Conservation (phyloP, 2,329 filamentous ascomycete species). For the Microsporum ferrugineum region DNA sequence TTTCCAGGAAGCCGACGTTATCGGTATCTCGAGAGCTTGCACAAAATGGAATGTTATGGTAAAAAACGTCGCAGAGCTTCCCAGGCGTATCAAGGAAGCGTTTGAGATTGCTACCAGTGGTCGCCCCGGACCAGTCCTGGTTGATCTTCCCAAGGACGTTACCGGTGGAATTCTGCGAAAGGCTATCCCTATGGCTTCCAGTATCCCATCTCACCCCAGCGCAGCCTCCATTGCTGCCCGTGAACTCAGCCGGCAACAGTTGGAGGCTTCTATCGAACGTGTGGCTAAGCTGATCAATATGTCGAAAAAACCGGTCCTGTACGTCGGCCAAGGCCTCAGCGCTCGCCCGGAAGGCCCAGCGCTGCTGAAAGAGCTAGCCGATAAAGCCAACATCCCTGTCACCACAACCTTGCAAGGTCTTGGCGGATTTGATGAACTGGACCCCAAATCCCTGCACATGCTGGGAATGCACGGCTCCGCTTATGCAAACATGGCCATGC, state of each 20-base stretch:
- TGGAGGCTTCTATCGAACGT: conserved; percentile 60
- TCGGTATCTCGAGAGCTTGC: conserved; percentile 87
- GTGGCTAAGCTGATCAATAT: conserved; percentile 75
- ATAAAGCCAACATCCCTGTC: conserved; percentile 85
- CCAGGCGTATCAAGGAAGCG: conserved; percentile 88
- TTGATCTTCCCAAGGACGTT: conserved; percentile 93
- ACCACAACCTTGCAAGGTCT: conserved; percentile 92
- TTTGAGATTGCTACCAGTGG: conserved; percentile 96
- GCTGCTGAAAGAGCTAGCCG: conserved; percentile 72
- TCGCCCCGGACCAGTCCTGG: conserved; percentile 83
- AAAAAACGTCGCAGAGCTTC: conserved; percentile 85
- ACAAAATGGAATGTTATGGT: conserved; percentile 99
- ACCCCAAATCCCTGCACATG: conserved; percentile 94
- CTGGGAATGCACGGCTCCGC: conserved; percentile 96
- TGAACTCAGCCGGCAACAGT: conserved; percentile 59
- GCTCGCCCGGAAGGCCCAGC: conserved; percentile 65
- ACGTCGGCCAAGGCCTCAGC: conserved; percentile 83
- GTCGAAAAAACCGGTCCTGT: conserved; percentile 88
- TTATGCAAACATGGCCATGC: conserved; percentile 96
- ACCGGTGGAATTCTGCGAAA: conserved; percentile 72
- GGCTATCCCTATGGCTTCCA: conserved; percentile 67
- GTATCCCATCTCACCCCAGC: conserved; percentile 67
- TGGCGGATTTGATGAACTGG: conserved; percentile 82
- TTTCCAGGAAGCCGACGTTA: conserved; percentile 91
- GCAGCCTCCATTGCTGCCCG: conserved; percentile 73